Percentiles rank a stretch among this genome's conserved stretches.
phyloP scores from a whole-genome alignment of 495 filamentous ascomycete genomes.

The Saxophila tyrrhenica region DNA sequence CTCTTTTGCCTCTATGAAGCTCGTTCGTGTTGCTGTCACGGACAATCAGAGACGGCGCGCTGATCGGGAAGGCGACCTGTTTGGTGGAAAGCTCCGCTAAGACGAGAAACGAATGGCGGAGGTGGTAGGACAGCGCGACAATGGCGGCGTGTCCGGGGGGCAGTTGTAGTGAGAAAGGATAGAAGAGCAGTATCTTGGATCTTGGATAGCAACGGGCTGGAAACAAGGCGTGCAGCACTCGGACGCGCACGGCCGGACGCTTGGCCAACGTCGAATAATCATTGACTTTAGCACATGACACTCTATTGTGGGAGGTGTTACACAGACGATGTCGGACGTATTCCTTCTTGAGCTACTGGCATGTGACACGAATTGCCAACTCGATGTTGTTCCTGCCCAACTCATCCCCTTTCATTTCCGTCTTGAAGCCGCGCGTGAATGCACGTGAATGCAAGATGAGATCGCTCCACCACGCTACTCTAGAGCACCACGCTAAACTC shows the following conservation, averaged over 20 bases:
- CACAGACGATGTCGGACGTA: too few species aligned
- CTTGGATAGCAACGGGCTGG: too few species aligned
- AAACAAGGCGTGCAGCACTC: background rate
- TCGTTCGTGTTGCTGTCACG: background rate
- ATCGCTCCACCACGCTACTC: background rate
- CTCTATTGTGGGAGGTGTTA: too few species aligned
- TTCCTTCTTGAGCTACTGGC: too few species aligned
- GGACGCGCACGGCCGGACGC: background rate
- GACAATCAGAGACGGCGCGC: background rate
- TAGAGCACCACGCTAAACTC: slow-evolving; percentile 1
- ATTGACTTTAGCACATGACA: too few species aligned
- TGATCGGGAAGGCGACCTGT: too few species aligned
- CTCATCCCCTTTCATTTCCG: too few species aligned
- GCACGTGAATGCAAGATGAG: background rate
- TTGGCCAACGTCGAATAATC: background rate
- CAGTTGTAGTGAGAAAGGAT: background rate
- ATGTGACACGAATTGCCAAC: too few species aligned
- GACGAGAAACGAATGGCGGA: background rate
- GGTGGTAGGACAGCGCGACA: background rate
- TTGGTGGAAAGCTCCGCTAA: background rate
- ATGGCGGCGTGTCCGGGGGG: too few species aligned
- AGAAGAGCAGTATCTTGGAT: background rate
- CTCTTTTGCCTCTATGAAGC: background rate
- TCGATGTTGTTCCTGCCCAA: too few species aligned
- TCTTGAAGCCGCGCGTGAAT: too few species aligned